These are phyloP conservation scores for Dactylorhiza incarnata DNA, from an alignment of 106 monocot species.

Conservation along the genomic window DNA sequence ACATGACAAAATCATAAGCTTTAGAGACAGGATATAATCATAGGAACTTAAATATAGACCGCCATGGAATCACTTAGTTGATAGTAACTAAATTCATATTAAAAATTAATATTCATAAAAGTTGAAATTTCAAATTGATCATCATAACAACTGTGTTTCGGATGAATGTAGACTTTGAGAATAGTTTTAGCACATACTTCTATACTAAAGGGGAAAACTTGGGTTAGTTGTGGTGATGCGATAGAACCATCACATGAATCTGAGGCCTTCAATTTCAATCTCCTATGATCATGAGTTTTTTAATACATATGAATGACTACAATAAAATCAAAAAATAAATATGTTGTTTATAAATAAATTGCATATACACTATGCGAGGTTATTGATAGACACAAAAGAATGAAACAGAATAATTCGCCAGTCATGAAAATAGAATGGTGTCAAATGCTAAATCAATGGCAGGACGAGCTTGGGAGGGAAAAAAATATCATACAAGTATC, in stretches of 20 bases:
- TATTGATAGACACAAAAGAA: not conserved
- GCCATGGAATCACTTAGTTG: not conserved
- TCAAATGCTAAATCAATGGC: not conserved
- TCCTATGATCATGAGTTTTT: too few relatives aligned
- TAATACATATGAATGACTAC: too few relatives aligned
- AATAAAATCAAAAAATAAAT: too few relatives aligned
- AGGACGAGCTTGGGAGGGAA: not conserved
- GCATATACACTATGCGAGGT: not conserved
- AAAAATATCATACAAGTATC: not conserved
- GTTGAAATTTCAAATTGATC: not conserved
- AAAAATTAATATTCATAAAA: not conserved
- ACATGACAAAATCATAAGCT: not conserved
- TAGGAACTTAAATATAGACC: not conserved
- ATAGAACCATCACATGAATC: too few relatives aligned
- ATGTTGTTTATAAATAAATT: too few relatives aligned
- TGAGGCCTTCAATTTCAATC: too few relatives aligned
- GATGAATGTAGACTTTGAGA: not conserved
- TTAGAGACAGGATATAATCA: not conserved
- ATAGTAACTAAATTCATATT: not conserved
- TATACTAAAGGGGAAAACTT: too few relatives aligned
- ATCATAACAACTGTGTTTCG: not conserved
- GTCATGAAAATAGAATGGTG: not conserved
- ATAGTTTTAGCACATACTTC: not conserved
- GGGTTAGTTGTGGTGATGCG: too few relatives aligned
- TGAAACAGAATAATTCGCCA: conserved; percentile 1